Evolutionary conservation across 2,329 filamentous ascomycete genomes (phyloP), one percentile per base, ranked within the genome.

Genomic region (Periconia sp.): DNA sequence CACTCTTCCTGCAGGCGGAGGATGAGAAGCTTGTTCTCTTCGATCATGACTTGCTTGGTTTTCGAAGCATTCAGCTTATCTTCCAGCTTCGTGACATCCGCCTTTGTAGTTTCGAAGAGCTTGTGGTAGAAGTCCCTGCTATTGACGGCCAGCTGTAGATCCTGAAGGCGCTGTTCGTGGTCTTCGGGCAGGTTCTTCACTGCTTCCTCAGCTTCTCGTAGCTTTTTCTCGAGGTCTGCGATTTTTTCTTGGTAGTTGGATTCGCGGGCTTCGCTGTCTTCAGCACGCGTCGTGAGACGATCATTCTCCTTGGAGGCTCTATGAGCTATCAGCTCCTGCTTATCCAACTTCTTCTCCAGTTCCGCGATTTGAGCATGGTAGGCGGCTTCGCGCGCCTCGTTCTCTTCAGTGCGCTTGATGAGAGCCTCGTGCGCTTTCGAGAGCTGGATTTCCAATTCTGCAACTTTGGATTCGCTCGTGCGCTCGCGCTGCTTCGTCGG

Each of bases 141-240:
- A 8, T 31, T 30, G 14, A 7, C 8, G 18, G 47, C 37, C 3
- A 23, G 14, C 18, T 19, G 7, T 11, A 47, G 19, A 13, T 49
- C 35, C 17, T 41, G 20, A 11, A 41, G 37, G 15, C 35, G 47
- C 23, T 49, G 35, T 37, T 59, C 49, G 45, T 60, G 55, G 2
- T 63, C 59, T 1, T 45, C 56, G 1, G 60, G 59, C 27, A 59
- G 47, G 20, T 63, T 42, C 20, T 58, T 49, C 9, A 62, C 49
- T 33, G 60, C 56, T 14, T 48, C 17, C 45, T 64, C 55, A 37
- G 60, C 62, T 11, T 53, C 45, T 31, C 52, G 41, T n/a, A 66
- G 18, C 7, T 59, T 46, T 8, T 49, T 33, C n/a, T 30, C 31
- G 10, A 66, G 13, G 6, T 42, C 14, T 2, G 40, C 42, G 11